Conservation (phyloP, 1,284 basidiomycete genomes). For the Puccinia coronata region DNA sequence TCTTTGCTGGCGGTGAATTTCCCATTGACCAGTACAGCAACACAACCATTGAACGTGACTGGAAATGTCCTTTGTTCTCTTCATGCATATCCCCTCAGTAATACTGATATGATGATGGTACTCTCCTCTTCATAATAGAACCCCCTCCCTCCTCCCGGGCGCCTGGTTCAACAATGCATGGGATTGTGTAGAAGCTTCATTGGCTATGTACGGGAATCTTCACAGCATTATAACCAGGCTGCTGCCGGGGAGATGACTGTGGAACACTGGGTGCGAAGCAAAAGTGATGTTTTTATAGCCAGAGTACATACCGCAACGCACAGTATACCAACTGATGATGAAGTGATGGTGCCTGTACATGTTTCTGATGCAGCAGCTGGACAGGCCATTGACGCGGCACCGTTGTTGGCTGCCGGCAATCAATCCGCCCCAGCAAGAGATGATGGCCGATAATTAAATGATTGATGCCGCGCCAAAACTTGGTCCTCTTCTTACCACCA, state of each 20-base stretch:
- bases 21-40: no score
- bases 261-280: conserved; percentile 27
- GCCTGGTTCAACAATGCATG: conserved; percentile 9
- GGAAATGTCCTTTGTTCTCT: no score
- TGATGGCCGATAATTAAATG: conserved; percentile 30
- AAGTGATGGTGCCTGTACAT: neutral
- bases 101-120: no score
- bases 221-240: neutral
- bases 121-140: neutral
- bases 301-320: no score
- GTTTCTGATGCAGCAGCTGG: conserved; percentile 4
- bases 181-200: conserved; percentile 1
- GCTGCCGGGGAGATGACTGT: conserved; percentile 36
- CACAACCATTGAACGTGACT: no score
- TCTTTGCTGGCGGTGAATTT: no score
- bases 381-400: conserved; percentile 16
- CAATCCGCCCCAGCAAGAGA: conserved; percentile 37
- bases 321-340: no score
- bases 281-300: no score
- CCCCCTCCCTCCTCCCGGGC: neutral
- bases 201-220: neutral
- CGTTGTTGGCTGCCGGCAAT: conserved; percentile 27
- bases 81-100: no score
- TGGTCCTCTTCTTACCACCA: neutral
- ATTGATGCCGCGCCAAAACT: conserved; percentile 41